phyloP scores from a whole-genome alignment of 176 grass and related monocot genomes.

The Tuctoria greenei region DNA sequence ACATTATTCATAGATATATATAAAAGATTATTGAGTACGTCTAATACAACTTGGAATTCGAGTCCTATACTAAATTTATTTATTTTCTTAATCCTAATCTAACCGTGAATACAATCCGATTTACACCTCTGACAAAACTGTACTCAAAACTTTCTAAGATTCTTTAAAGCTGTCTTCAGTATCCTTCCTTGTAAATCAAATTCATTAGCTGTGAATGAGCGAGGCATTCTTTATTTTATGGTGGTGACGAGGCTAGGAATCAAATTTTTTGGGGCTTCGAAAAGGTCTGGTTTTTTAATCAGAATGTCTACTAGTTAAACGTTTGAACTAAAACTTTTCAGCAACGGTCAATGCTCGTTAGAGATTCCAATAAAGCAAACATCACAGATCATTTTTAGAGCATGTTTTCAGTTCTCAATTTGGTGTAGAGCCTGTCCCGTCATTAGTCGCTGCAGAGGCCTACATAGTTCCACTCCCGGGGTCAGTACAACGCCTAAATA shows the following conservation, averaged over 20 bases:
- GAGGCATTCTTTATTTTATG: slow-evolving; percentile 20
- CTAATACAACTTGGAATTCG: no score
- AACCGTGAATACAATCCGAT: no score
- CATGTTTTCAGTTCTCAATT: not conserved
- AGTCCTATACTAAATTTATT: no score
- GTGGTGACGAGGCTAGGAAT: not conserved
- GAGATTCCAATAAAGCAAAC: not conserved
- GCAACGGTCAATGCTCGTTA: not conserved
- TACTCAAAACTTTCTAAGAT: no score
- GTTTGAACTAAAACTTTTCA: not conserved
- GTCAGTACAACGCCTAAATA: not conserved
- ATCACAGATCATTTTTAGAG: not conserved
- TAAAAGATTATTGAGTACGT: no score
- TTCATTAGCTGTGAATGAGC: no score
- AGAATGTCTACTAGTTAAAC: not conserved
- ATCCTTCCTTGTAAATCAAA: no score
- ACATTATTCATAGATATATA: no score
- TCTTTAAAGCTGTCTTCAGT: no score
- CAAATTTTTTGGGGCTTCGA: not conserved
- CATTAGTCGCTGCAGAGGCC: not conserved
- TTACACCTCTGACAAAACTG: no score
- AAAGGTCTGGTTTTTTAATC: slow-evolving; percentile 5
- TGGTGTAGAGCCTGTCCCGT: not conserved
- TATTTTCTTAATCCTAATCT: no score
- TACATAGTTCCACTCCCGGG: not conserved